A percentile compares a stretch with the other conserved stretches of the same genome.
Conservation (phyloP, 305 asterid genomes). For the Fraxinus greggii region DNA sequence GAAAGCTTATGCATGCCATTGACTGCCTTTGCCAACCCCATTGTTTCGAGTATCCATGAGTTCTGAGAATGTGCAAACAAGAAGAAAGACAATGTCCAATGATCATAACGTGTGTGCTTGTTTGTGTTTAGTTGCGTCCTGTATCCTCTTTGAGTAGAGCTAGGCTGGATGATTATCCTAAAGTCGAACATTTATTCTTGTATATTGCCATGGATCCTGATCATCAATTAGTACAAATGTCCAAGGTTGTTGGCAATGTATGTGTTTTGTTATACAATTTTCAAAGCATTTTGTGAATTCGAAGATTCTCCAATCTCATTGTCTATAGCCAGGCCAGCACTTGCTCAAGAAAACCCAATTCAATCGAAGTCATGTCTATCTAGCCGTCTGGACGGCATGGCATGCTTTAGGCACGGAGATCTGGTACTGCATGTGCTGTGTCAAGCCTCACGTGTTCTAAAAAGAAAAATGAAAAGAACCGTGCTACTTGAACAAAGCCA, state of each 20-base stretch:
- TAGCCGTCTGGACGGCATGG: neutral
- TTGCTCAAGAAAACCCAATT: neutral
- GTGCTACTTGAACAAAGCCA: neutral
- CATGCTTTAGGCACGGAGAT: neutral
- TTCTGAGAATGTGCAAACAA: neutral
- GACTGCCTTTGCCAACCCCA: slow-evolving; percentile 88
- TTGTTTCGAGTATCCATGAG: slow-evolving; percentile 43
- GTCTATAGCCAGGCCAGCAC: neutral
- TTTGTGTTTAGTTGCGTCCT: neutral
- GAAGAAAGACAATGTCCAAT: neutral
- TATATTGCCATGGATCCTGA: neutral
- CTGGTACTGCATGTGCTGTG: neutral
- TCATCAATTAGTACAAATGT: neutral
- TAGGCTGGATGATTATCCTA: neutral
- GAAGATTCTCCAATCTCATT: neutral
- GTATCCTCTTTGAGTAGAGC: neutral
- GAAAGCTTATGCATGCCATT: slow-evolving; percentile 89
- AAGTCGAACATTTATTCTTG: neutral
- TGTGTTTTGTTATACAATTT: neutral
- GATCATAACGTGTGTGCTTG: neutral
- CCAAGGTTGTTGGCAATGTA: neutral
- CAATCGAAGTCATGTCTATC: neutral
- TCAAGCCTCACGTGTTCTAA: neutral
- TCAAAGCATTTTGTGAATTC: neutral
- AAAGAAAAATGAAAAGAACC: neutral